Evolutionary conservation across 129 eudicot genomes (phyloP).

Genomic region (Flaveria ramosissima): DNA sequence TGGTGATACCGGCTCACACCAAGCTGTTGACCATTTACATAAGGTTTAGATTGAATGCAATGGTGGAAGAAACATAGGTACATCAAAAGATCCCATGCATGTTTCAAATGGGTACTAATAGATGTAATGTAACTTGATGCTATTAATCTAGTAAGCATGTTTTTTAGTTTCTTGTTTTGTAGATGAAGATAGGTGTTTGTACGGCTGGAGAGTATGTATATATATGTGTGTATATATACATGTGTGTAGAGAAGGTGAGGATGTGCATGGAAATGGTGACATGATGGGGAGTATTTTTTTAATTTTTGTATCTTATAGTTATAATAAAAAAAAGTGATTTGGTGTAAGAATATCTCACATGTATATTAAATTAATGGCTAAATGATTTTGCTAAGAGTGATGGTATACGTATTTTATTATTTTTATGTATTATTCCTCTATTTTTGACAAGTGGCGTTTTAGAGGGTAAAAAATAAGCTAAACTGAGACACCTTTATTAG

Average conservation of each 20-base stretch:
- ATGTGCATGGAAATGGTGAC: slow-evolving; percentile 6
- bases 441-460: no score
- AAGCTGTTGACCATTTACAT: neutral
- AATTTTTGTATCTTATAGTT: neutral
- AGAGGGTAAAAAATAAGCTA: no score
- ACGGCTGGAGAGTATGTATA: neutral
- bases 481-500: no score
- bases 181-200: neutral
- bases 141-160: slow-evolving; percentile 30
- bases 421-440: no score
- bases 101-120: slow-evolving; percentile 20
- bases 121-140: slow-evolving; percentile 18
- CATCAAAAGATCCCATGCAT: slow-evolving; percentile 38
- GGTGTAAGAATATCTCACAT: neutral
- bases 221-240: neutral
- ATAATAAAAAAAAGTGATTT: neutral
- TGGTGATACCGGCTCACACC: slow-evolving; percentile 25
- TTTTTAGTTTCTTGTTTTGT: neutral
- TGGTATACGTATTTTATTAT: no score
- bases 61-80: slow-evolving; percentile 35
- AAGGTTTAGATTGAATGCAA: slow-evolving; percentile 21
- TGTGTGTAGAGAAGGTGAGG: slow-evolving; percentile 8
- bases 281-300: neutral
- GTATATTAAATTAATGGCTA: no score
- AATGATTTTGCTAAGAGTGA: no score